phyloP scores from a whole-genome alignment of 2,329 filamentous ascomycete species.

The Fusarium albidum region DNA sequence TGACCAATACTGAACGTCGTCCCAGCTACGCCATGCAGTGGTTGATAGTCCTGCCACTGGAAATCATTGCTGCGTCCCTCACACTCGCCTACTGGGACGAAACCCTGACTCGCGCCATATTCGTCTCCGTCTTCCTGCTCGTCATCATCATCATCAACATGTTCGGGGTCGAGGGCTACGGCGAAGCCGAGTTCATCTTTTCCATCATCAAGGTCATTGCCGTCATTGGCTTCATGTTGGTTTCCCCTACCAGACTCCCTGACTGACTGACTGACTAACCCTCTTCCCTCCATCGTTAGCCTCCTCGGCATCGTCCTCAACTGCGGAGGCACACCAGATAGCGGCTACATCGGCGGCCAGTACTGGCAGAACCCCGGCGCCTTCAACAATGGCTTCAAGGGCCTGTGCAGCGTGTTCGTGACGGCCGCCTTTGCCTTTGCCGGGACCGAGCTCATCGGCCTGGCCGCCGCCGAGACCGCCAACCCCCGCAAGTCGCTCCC shows the following conservation, averaged over 20 bases:
- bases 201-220: slow-evolving; percentile 86
- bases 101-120: slow-evolving; percentile 72
- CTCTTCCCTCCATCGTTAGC: slow-evolving; percentile 49
- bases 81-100: slow-evolving; percentile 84
- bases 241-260: slow-evolving; percentile 42
- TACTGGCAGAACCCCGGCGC: slow-evolving; percentile 86
- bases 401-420: slow-evolving; percentile 80
- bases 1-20: slow-evolving; percentile 5
- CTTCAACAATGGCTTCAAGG: slow-evolving; percentile 84
- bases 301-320: slow-evolving; percentile 88
- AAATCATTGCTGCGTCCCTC: slow-evolving; percentile 86
- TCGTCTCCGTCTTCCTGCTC: slow-evolving; percentile 82
- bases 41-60: slow-evolving; percentile 83
- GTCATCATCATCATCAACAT: slow-evolving; percentile 84
- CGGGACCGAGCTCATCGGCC: slow-evolving; percentile 78
- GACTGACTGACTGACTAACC: slow-evolving; percentile 22
- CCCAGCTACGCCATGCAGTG: slow-evolving; percentile 84
- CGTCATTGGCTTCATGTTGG: slow-evolving; percentile 87
- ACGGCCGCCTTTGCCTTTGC: slow-evolving; percentile 80
- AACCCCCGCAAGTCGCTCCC: slow-evolving; percentile 84
- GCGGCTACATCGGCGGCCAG: slow-evolving; percentile 80
- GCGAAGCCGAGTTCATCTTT: slow-evolving; percentile 89
- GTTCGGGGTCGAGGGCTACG: slow-evolving; percentile 88
- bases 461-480: slow-evolving; percentile 80
- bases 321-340: slow-evolving; percentile 77